phyloP scores from a whole-genome alignment of 805 yeast species.

The Metschnikowia koreensis region DNA sequence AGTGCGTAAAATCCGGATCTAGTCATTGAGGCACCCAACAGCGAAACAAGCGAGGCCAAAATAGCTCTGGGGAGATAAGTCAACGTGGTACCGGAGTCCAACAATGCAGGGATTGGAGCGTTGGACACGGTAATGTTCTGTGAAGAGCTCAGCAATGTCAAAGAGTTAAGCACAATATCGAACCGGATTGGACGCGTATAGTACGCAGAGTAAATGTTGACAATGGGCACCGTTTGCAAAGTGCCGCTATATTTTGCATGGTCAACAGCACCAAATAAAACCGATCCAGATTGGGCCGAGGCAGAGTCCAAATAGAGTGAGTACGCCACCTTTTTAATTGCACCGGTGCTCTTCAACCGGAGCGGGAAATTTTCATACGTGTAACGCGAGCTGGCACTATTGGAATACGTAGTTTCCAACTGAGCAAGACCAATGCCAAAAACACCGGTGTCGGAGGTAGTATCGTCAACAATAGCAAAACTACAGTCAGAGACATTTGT shows the following conservation, averaged over 20 bases:
- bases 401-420: slow-evolving; percentile 56
- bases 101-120: slow-evolving; percentile 14
- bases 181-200: slow-evolving; percentile 40
- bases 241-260: slow-evolving; percentile 33
- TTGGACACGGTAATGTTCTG: slow-evolving; percentile 9
- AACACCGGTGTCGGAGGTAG: slow-evolving; percentile 67
- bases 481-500: slow-evolving; percentile 50
- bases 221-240: slow-evolving; percentile 38
- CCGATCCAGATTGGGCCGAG: slow-evolving; percentile 26
- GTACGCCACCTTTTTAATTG: slow-evolving; percentile 54
- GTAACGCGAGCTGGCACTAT: slow-evolving; percentile 17
- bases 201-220: slow-evolving; percentile 30
- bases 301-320: slow-evolving; percentile 57
- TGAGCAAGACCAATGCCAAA: slow-evolving; percentile 70
- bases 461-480: slow-evolving; percentile 69
- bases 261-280: slow-evolving; percentile 45
- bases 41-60: slow-evolving; percentile 16
- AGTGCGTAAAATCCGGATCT: slow-evolving; percentile 5
- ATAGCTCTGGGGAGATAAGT: slow-evolving; percentile 45
- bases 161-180: slow-evolving; percentile 47
- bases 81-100: slow-evolving; percentile 57
- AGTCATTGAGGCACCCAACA: slow-evolving; percentile 1
- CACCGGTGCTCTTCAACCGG: slow-evolving; percentile 55
- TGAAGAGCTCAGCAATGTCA: slow-evolving; percentile 21
- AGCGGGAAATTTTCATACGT: slow-evolving; percentile 67